These are phyloP conservation scores for Adansonia digitata DNA, from an alignment of 345 rosid species.

Conservation along the genomic window DNA sequence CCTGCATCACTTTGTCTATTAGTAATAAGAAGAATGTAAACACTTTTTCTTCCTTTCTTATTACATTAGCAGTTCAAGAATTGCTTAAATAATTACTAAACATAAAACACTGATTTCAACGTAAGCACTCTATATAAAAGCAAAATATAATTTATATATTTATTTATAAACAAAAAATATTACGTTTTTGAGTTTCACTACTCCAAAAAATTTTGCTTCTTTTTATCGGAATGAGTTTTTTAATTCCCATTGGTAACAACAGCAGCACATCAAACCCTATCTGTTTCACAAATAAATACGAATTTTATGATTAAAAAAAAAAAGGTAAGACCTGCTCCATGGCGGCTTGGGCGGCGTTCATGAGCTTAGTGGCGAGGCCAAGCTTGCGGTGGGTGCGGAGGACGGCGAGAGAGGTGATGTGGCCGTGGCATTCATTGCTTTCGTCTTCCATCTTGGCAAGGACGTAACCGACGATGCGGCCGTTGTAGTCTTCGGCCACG, in stretches of 20 bases:
- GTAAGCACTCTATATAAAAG: neutral
- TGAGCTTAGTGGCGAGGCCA: constrained; percentile 98
- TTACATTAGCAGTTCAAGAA: neutral
- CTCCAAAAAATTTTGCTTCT: too few species aligned
- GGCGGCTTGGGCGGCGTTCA: constrained; percentile 96
- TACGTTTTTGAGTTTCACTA: too few species aligned
- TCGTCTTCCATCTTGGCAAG: constrained; percentile 99
- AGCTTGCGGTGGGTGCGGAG: constrained; percentile 96
- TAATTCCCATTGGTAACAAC: too few species aligned
- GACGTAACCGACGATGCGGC: constrained; percentile 94
- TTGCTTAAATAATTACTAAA: neutral
- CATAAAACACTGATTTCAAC: neutral
- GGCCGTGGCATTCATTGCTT: constrained; percentile 93
- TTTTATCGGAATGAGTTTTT: too few species aligned
- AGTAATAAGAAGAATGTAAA: neutral
- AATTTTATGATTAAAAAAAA: neutral
- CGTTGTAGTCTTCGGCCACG: constrained; percentile 96
- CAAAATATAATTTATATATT: too few species aligned
- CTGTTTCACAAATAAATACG: neutral
- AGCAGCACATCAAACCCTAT: neutral
- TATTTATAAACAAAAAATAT: too few species aligned
- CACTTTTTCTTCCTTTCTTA: neutral
- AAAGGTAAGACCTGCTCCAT: constrained; percentile 99
- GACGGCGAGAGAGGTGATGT: constrained; percentile 97
- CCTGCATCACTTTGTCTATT: constrained; percentile 5